These are phyloP conservation scores for Aspergillus intermedius DNA, from an alignment of 2,329 filamentous ascomycete genomes.

Conservation along the genomic window DNA sequence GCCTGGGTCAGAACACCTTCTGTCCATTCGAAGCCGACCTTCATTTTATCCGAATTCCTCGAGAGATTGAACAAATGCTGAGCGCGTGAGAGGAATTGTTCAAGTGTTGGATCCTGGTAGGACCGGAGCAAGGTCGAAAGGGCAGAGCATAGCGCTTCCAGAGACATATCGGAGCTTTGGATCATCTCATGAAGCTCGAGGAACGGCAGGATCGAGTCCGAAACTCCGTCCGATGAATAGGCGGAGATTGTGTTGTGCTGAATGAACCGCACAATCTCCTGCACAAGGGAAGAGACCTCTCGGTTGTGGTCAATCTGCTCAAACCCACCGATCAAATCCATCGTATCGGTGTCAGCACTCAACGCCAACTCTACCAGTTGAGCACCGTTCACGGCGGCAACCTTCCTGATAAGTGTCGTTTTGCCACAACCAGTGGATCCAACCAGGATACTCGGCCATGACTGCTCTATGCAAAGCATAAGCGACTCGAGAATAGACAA, in stretches of 20 bases:
- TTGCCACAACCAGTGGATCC: slow-evolving; percentile 84
- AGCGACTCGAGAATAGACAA: slow-evolving; percentile 76
- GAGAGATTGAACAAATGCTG: slow-evolving; percentile 48
- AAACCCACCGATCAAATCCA: slow-evolving; percentile 94
- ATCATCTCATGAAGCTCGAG: slow-evolving; percentile 29
- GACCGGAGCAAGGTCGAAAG: slow-evolving; percentile 34
- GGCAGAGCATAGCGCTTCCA: slow-evolving; percentile 26
- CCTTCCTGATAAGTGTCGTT: slow-evolving; percentile 67
- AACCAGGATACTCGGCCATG: slow-evolving; percentile 82
- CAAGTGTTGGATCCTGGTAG: slow-evolving; percentile 43
- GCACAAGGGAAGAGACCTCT: slow-evolving; percentile 57
- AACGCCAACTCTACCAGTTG: slow-evolving; percentile 75
- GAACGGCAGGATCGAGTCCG: slow-evolving; percentile 16
- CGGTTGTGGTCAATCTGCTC: slow-evolving; percentile 84
- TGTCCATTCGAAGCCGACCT: slow-evolving; percentile 86
- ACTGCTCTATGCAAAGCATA: slow-evolving; percentile 77
- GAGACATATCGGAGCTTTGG: slow-evolving; percentile 19
- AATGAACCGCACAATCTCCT: slow-evolving; percentile 48
- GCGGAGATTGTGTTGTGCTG: slow-evolving; percentile 34
- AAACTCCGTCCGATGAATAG: slow-evolving; percentile 18
- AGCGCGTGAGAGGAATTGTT: slow-evolving; percentile 44
- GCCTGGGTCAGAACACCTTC: slow-evolving; percentile 89
- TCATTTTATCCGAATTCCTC: slow-evolving; percentile 53
- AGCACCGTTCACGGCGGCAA: slow-evolving; percentile 73
- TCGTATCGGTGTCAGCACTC: slow-evolving; percentile 92